Percentiles rank a stretch among this genome's conserved stretches.
These are phyloP conservation scores for Apiotrichum sp. DNA, from an alignment of 1,284 basidiomycete species.

Conservation along the genomic window DNA sequence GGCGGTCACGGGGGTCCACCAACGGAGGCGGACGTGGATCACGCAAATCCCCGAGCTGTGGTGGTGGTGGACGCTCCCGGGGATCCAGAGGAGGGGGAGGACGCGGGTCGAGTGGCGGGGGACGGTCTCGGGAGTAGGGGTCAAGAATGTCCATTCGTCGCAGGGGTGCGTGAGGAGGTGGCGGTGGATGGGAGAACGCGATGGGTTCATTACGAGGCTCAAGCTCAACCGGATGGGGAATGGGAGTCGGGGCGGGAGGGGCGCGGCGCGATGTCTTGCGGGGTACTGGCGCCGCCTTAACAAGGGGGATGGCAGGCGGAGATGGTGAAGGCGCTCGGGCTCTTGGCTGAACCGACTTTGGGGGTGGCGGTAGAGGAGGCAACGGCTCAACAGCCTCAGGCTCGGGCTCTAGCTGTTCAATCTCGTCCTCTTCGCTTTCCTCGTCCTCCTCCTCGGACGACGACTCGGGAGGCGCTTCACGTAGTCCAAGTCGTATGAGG, in stretches of 20 bases:
- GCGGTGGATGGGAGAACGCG: not conserved
- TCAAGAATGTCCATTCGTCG: not conserved
- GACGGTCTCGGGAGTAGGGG: not conserved
- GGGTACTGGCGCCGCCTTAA: too few relatives aligned
- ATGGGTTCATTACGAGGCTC: too few relatives aligned
- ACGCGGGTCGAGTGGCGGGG: not conserved
- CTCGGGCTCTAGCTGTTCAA: not conserved
- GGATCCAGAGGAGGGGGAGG: not conserved
- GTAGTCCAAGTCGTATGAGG: slow-evolving; percentile 17
- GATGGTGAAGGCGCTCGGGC: too few relatives aligned
- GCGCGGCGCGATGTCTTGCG: too few relatives aligned
- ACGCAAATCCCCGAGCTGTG: not conserved
- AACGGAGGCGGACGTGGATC: not conserved
- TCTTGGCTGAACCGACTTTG: not conserved
- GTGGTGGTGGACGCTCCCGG: not conserved
- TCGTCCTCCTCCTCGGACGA: slow-evolving; percentile 6
- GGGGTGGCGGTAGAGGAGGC: not conserved
- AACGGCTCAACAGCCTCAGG: not conserved
- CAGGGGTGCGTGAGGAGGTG: not conserved
- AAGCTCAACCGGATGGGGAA: too few relatives aligned
- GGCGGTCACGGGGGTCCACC: not conserved
- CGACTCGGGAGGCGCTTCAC: slow-evolving; percentile 7
- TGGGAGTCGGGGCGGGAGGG: too few relatives aligned
- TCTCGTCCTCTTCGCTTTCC: slow-evolving; percentile 2
- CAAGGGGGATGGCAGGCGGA: too few relatives aligned